Base-by-base conservation (phyloP, 306 rosid genomes). In the Prunus salicina region DNA sequence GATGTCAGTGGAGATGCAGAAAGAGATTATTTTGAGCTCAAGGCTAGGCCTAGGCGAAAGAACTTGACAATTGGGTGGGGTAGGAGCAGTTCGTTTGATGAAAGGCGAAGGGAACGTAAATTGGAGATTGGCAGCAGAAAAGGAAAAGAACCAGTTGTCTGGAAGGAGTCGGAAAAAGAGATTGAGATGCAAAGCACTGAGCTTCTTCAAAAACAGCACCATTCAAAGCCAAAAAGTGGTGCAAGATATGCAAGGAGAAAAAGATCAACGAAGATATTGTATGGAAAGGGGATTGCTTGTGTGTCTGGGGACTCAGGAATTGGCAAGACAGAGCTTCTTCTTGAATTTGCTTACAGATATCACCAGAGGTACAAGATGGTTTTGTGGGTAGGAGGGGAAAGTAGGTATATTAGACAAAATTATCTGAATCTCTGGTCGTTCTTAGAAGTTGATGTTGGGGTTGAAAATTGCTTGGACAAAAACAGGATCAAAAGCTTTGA, bases 281-380 rank as follows among this genome's bases (percentile, higher is more conserved):
- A 84, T 80, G 98, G 98, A 58, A 93, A 91, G 81, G 98, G 98
- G 65, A 84, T 91, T 74, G 95, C 93, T 71, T 91, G 95, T 68
- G 87, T 93, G 45, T 89, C 98, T 4, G 98, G 98, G 8, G 93
- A 89, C 63, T 79, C 89, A 0, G 98, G 98, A 81, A 93, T 93
- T 65, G 98, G 98, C 53, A 93, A 93, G 83, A 91, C 98, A 5
- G 98, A 93, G 81, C 96, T 93, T 38, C 89, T 89, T 71, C 86
- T 93, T 72, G 98, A 93, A 84, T 93, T 87, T 79, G 98, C 98
- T 6, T 91, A 93, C 82, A 87, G 96, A 86, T 82, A 86, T 81
- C 95, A 89, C 83, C 98, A 93, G 78, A 90, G 87, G 78, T 93
- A 93, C 90, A 93, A 88, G 82, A 91, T 89, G 95, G 84, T 93